Evolutionary conservation across 1,284 basidiomycete genomes (phyloP), one percentile per base, ranked within the genome.

Genomic region (Trichosporon inkin): DNA sequence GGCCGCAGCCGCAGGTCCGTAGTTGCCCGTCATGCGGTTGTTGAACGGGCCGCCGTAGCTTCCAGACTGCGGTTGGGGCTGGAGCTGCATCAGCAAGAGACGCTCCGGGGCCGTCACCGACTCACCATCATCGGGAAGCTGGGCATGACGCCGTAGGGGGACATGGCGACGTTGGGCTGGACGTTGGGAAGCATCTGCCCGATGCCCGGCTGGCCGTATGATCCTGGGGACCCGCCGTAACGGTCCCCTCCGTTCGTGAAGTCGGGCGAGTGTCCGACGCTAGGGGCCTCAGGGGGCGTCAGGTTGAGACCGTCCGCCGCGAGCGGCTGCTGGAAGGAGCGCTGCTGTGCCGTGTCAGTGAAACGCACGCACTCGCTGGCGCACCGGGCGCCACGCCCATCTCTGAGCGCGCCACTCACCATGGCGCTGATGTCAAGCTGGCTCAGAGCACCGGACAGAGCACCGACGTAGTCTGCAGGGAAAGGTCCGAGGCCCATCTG

Each of bases 1-100:
- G 2, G 88, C 88, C 71, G 90, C 90, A 10, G 83, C 83, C 1
- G 83, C 83, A 61, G 78, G 81, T 8, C 82, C 81, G 47, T 79
- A 82, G 80, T 83, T 79, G 39, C 76, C 78, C 10, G 78, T 79
- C 78, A 79, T 78, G 40, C 80, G 81, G 36, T 84, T 84, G 41
- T 55, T 40, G 37, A 64, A 64, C 14, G 60, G 60, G 19, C 41
- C 53, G 34, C 55, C 49, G 38, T 53, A 64, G 13, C 24, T 24
- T 19, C 47, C 56, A n/a, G 57, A 37, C 53, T 62, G 39, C 19
- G 49, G 60, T 34, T 56, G 41, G 13, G 16, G 37, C 28, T 49
- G 44, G 22, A 17, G 24, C 44, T 28, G 6, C 11, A 16, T 53
- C 16, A 53, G 57, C 28, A 34, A 24, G 11, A 13, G 2, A 37